Conservation (phyloP, 371 early-diverging fungal genomes). For the Vairimorpha apis region DNA sequence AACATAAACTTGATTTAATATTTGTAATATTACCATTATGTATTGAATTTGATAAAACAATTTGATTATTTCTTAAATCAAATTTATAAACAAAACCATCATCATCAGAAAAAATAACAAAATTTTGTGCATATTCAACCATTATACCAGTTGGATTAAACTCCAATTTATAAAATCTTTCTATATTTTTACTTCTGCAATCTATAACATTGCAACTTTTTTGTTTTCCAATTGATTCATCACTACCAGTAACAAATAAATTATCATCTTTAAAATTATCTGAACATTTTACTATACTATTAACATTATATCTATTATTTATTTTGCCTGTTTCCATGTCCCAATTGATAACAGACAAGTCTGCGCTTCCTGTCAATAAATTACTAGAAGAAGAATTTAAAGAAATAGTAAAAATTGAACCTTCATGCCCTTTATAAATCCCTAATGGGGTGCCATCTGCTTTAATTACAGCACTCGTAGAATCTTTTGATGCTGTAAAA, state of each 20-base stretch:
- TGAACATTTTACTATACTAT: constrained; percentile 81
- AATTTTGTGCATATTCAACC: constrained; percentile 82
- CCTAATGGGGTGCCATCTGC: constrained; percentile 92
- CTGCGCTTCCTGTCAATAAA: constrained; percentile 82
- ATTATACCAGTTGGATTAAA: constrained; percentile 77
- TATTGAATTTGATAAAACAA: constrained; percentile 65
- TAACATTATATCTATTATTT: constrained; percentile 76
- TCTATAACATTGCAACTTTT: constrained; percentile 73
- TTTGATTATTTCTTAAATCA: constrained; percentile 60
- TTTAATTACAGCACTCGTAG: constrained; percentile 80
- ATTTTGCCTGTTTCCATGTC: constrained; percentile 80
- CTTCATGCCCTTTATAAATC: constrained; percentile 82
- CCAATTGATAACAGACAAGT: constrained; percentile 85
- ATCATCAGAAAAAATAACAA: constrained; percentile 74
- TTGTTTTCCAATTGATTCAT: constrained; percentile 82
- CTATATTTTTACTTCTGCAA: constrained; percentile 67
- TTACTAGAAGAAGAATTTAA: constrained; percentile 67
- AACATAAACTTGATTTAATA: constrained; percentile 80
- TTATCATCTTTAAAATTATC: constrained; percentile 78
- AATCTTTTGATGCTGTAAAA: constrained; percentile 88
- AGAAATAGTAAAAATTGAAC: constrained; percentile 77
- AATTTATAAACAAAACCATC: constrained; percentile 58
- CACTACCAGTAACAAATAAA: constrained; percentile 73
- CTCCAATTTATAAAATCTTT: constrained; percentile 23
- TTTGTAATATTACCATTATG: constrained; percentile 76